These are phyloP conservation scores for Rhizopogon parksii DNA, from an alignment of 1,284 basidiomycete species.

Conservation along the genomic window DNA sequence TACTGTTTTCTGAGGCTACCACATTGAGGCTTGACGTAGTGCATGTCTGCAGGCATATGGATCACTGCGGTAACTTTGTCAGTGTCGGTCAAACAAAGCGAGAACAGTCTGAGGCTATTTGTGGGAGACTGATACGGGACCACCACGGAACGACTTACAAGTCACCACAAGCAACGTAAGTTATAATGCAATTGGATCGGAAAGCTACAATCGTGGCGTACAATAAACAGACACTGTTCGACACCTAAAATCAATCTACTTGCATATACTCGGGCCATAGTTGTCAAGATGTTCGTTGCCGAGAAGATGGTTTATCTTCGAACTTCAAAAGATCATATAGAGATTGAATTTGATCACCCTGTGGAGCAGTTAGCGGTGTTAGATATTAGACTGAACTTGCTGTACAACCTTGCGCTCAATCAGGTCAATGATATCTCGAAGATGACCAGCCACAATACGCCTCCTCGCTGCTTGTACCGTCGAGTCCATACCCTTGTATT, in stretches of 20 bases:
- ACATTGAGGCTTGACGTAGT: too few relatives aligned
- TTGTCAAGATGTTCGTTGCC: not conserved
- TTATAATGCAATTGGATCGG: not conserved
- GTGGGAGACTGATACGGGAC: not conserved
- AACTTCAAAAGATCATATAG: conserved; percentile 74
- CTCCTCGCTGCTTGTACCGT: conserved; percentile 73
- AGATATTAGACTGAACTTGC: conserved; percentile 5
- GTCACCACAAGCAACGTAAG: not conserved
- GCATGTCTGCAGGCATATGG: too few relatives aligned
- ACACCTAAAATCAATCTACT: not conserved
- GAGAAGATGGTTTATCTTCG: conserved; percentile 48
- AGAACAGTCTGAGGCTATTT: not conserved
- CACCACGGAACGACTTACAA: not conserved
- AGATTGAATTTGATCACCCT: conserved; percentile 86
- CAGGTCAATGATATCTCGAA: conserved; percentile 83
- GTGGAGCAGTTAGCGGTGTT: conserved; percentile 5
- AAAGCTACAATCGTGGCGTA: not conserved
- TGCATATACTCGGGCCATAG: not conserved
- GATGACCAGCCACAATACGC: conserved; percentile 75
- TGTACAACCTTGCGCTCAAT: conserved; percentile 78
- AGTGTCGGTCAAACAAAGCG: too few relatives aligned
- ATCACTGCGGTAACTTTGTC: too few relatives aligned
- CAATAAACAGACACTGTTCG: not conserved
- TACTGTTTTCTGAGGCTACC: too few relatives aligned
- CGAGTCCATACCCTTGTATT: conserved; percentile 84